Evolutionary conservation across 495 filamentous ascomycete genomes (phyloP).

Genomic region (Cairneyella variabilis): DNA sequence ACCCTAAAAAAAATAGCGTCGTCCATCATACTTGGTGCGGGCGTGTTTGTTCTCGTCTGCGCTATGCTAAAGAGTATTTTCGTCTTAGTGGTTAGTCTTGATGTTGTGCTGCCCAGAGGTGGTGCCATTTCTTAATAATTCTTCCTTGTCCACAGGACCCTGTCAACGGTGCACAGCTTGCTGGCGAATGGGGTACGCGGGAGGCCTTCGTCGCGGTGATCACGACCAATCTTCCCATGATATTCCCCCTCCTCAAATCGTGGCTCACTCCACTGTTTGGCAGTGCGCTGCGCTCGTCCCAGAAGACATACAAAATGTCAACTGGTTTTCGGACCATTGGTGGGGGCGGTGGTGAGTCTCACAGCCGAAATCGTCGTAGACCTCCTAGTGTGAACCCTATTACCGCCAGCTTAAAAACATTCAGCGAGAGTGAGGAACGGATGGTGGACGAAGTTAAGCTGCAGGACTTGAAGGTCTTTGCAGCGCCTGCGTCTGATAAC

Average conservation of each 20-base stretch:
- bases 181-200: conserved; percentile 47
- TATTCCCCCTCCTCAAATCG: conserved; percentile 44
- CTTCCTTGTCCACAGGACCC: conserved; percentile 32
- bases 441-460: conserved; percentile 40
- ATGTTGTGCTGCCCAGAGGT: neutral
- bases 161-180: conserved; percentile 41
- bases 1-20: conserved; percentile 42
- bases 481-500: neutral
- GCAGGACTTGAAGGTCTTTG: conserved; percentile 28
- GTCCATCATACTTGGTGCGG: conserved; percentile 45
- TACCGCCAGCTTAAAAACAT: conserved; percentile 40
- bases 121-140: neutral
- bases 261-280: conserved; percentile 39
- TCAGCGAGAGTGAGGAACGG: conserved; percentile 48
- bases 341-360: conserved; percentile 29
- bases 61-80: conserved; percentile 45
- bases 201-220: conserved; percentile 50
- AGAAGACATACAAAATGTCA: conserved; percentile 26
- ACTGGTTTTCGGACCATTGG: conserved; percentile 15
- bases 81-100: conserved; percentile 36
- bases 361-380: conserved; percentile 37
- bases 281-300: conserved; percentile 31
- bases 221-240: conserved; percentile 50
- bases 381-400: conserved; percentile 40
- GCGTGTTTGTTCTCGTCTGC: conserved; percentile 46